Base-by-base conservation (phyloP, 192 early-diverging fungal genomes). In the Spizellomyces sp. region DNA sequence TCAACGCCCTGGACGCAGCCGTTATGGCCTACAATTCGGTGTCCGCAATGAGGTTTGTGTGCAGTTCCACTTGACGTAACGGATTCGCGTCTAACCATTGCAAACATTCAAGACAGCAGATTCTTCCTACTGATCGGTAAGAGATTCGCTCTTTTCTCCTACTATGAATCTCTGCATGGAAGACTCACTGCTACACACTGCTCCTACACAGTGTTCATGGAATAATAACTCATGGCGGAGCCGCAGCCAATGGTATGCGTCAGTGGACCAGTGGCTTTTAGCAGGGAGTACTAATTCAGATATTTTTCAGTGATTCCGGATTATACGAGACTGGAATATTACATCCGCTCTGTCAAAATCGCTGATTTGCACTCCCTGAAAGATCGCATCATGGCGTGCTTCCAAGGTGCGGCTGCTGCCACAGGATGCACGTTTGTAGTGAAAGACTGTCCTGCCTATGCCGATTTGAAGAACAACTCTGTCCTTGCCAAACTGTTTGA, bases 1-100 rank as follows among this genome's bases (percentile, higher is more conserved):
- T 89, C 50, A 95, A 95, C 76, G 93, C 94, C 1, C 82, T 94
- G 36, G 91, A 94, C 76, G 93, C 92, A 5, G 69, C 88, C 21
- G 82, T 85, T 4, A 78, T 82, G 27, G 27, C 27, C 27, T 36
- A 36, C 27, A 36, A 36, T 36, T 36, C 27, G 3, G 27, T 36
- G 3, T 36, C 27, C 27, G 27, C 27, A 36, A 36, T 36, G 27
- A 36, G 27, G 27, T 36, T 36, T 0, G 27, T 36, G 27, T 0
- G 27, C 0, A 3, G 27, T 36, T 36, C 27, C 27, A 36, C n/a
- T 36, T 0, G 27, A 36, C 27, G 27, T 36, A 36, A 36, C 27
- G 27, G n/a, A 36, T 36, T 36, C 27, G 27, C 27, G 27, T 0
- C 27, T 36, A 36, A 36, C 27, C 27, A 36, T 36, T 36, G 27